Base-by-base conservation (phyloP, 768 basidiomycete genomes). In the Omphalotus guepiniiformis region DNA sequence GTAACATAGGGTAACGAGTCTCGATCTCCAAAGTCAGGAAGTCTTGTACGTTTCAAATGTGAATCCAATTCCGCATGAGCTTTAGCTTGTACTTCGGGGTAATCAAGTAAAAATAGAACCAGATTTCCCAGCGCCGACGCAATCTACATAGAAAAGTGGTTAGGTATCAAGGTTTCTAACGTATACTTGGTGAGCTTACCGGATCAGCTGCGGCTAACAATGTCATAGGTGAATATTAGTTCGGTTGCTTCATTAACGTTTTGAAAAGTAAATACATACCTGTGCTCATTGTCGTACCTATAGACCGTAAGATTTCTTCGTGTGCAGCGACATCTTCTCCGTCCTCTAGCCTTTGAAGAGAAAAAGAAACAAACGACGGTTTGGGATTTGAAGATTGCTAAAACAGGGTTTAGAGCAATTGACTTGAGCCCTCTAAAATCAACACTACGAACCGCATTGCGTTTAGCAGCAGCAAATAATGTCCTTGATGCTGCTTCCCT, bases 391-490 rank as follows among this genome's bases (percentile, higher is more conserved):
- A 51, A 3, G 46, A 47, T 3, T 46, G 41, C 55, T 52, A 52
- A 22, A 39, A n/a, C 7, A 47, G 29, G 19, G 35, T 26, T 39
- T 38, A 26, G 15, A 25, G 22, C 16, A 52, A 16, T 12, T 46
- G 27, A 4, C 42, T 19, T 27, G 49, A 53, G 1, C 39, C 4
- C 21, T n/a, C n/a, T 16, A 23, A 8, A n/a, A 44, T 3, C 23
- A 35, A 21, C 27, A 34, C 26, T n/a, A 51, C 62, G 38, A 16
- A 71, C 68, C 54, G 68, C 26, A 30, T 53, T 21, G 15, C 53
- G 15, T 39, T 65, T 59, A 8, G 66, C 63, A 5, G 60, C 48
- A 8, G 36, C 22, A 35, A 67, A 70, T n/a, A 1, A 69, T 66
- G 11, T 51, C 54, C 15, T 67, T 60, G 19, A 63, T 55, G 67